Evolutionary conservation across 2,329 filamentous ascomycete genomes (phyloP), one percentile per base, ranked within the genome.

Genomic region (Nemania diffusa): DNA sequence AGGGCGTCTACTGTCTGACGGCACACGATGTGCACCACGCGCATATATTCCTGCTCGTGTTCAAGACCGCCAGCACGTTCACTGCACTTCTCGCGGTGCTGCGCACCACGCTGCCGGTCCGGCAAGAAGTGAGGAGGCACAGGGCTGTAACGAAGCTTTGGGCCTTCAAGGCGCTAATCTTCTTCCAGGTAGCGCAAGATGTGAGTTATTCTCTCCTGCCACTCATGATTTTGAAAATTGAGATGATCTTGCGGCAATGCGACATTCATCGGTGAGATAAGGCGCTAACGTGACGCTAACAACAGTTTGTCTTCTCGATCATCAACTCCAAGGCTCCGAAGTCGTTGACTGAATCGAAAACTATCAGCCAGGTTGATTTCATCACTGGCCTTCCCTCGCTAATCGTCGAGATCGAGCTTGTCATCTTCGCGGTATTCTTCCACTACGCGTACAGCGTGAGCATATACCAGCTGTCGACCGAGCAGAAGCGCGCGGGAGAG

Each of bases 41-140:
- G 13, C 76, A 78, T 32, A 66, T 79, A 5, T 79, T 75, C 68
- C 62, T 79, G n/a, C 61, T 72, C n/a, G 75, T 78, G 37, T 62
- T 75, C 26, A 69, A 69, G 63, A 74, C 65, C 1, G 52, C 70
- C 26, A 76, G 73, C 22, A 71, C 76, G 17, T 65, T 69, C 6
- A 7, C 70, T 13, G 74, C 74, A 20, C 59, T 78, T 3, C 48
- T 74, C 15, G 61, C 71, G 9, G 73, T 76, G n/a, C 24, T 78
- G 51, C 68, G 59, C 26, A 67, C 65, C 1, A 73, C 69, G 24
- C 37, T 60, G 22, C 48, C 67, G 52, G 53, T 76, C 6, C 65
- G 65, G 22, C 46, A 52, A 2, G 69, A 75, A 44, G 67, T 77
- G 5, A 62, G 57, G 9, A 67, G 66, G 13, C 73, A 75, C 40